Evolutionary conservation across 179 eudicot species (phyloP), one percentile per base, ranked within the genome.

Genomic region (Beta lomatogona): DNA sequence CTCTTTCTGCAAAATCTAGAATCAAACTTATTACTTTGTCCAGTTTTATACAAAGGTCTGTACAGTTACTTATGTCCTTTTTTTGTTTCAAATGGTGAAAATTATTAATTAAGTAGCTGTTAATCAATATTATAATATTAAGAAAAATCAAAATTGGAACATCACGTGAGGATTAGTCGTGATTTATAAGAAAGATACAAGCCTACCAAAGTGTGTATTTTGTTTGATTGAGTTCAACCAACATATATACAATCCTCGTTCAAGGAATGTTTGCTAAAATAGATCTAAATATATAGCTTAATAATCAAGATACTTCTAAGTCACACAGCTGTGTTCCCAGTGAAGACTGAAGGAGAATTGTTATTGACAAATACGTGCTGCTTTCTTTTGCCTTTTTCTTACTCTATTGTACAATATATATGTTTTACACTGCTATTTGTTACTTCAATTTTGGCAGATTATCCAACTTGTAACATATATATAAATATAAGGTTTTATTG

Each of bases 141-240:
- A 0, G 5, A 48, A 79, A 14, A 31, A 58, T 31, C 11, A 61
- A 67, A 60, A 57, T 64, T 54, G 54, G 68, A 73, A 71, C 64
- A 65, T 84, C 87, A 84, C 84, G 84, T 84, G 87, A 84, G 86
- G 12, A 48, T 44, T 36, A 81, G 69, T 73, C 76, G 84, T 84
- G 83, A 65, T 48, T 58, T 77, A 78, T 81, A 84, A 77, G 87
- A 84, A 72, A 77, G 79, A 45, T 66, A 77, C 75, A 61, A 71
- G 36, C 12, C 54, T 41, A n/a, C 65, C 41, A 71, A 71, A 69
- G 52, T 61, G 22, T 54, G 69, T 50, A 77, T 63, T 70, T 80
- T 80, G 64, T 54, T 76, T 55, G 63, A 71, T 64, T 53, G 45
- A 63, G 22, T 64, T 80, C 0, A 21, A 64, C 66, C 44, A 66